These are phyloP conservation scores for Coniella vitis DNA, from an alignment of 2,329 filamentous ascomycete genomes.

Conservation along the genomic window DNA sequence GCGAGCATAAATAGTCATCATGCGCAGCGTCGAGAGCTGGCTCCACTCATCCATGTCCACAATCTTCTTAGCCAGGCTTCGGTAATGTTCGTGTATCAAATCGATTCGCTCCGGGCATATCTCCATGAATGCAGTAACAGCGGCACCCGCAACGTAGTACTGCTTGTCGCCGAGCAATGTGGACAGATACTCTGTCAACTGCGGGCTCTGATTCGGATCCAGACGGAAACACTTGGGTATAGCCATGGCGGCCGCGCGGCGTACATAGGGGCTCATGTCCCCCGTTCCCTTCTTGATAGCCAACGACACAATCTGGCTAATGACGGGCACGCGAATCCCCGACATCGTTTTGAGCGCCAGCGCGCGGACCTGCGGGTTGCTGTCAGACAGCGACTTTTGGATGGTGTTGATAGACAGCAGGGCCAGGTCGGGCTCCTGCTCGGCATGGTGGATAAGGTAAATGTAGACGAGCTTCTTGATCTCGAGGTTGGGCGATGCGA, in stretches of 20 bases:
- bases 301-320: slow-evolving; percentile 92
- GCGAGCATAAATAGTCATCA: slow-evolving; percentile 80
- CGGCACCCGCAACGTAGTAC: slow-evolving; percentile 93
- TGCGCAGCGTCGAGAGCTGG: slow-evolving; percentile 72
- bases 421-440: slow-evolving; percentile 90
- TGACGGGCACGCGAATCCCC: slow-evolving; percentile 91
- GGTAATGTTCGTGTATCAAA: slow-evolving; percentile 85
- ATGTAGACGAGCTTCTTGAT: slow-evolving; percentile 99
- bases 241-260: slow-evolving; percentile 85
- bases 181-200: slow-evolving; percentile 75
- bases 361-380: slow-evolving; percentile 82
- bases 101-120: slow-evolving; percentile 84
- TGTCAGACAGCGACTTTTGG: slow-evolving; percentile 91
- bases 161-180: slow-evolving; percentile 81
- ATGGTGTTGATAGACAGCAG: slow-evolving; percentile 98
- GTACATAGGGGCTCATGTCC: slow-evolving; percentile 91
- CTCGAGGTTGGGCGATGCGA: slow-evolving; percentile 86
- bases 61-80: slow-evolving; percentile 75
- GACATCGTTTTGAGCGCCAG: slow-evolving; percentile 96
- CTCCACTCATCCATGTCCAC: slow-evolving; percentile 99
- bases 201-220: slow-evolving; percentile 77
- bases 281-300: slow-evolving; percentile 90
- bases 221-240: slow-evolving; percentile 94
- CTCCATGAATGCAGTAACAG: slow-evolving; percentile 81
- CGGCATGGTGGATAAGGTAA: slow-evolving; percentile 93